phyloP scores from a whole-genome alignment of 805 yeast genomes.

The Metschnikowia dekortorum region DNA sequence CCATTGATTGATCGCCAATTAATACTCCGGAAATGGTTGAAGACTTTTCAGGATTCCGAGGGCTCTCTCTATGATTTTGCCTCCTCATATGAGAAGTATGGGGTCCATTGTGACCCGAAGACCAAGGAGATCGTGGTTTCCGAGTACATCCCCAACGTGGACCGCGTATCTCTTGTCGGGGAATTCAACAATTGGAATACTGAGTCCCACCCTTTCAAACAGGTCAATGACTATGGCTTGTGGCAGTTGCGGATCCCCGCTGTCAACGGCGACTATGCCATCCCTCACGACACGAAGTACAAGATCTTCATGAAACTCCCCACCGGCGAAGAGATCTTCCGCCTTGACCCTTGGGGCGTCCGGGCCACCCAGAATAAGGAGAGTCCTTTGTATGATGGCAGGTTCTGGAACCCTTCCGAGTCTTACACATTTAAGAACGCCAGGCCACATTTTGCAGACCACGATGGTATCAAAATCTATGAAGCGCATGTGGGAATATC shows the following conservation, averaged over 20 bases:
- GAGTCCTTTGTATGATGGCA: constrained; percentile 64
- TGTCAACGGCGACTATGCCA: constrained; percentile 52
- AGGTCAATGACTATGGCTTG: constrained; percentile 61
- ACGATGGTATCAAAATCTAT: constrained; percentile 62
- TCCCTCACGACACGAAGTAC: constrained; percentile 77
- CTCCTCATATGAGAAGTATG: constrained; percentile 69
- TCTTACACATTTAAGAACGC: constrained; percentile 55
- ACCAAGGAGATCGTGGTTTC: constrained; percentile 57
- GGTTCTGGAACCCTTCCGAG: constrained; percentile 81
- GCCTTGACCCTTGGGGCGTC: constrained; percentile 86
- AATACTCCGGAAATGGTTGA: constrained; percentile 60
- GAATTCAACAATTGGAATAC: constrained; percentile 87
- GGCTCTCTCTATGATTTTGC: constrained; percentile 63
- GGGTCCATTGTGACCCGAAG: constrained; percentile 57
- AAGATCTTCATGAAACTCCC: constrained; percentile 64
- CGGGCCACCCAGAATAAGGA: constrained; percentile 73
- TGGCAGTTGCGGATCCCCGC: constrained; percentile 64
- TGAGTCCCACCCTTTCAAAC: constrained; percentile 48
- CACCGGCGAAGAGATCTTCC: constrained; percentile 65
- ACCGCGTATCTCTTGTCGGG: constrained; percentile 72
- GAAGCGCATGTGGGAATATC: constrained; percentile 97
- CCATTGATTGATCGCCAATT: constrained; percentile 66
- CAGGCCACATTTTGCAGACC: constrained; percentile 51
- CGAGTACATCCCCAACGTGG: constrained; percentile 92
- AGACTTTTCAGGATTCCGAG: constrained; percentile 51